Base-by-base conservation (phyloP, 2,329 filamentous ascomycete species). In the Nannizziopsis barbatae region DNA sequence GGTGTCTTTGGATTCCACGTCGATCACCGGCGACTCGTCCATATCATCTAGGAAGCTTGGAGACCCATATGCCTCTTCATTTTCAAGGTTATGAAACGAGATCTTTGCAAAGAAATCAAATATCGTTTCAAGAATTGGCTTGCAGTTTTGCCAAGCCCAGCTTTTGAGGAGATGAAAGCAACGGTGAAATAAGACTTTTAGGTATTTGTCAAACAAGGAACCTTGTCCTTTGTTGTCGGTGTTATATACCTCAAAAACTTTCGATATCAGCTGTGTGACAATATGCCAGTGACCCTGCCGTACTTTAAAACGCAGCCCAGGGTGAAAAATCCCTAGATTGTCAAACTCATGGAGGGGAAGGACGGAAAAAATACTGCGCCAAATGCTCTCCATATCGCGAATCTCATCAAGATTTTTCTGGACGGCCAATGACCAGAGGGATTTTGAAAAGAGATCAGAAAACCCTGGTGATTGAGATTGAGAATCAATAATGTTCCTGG, bases 101-200 rank as follows among this genome's bases (percentile, higher is more conserved):
- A 74, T 73, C 35, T 66, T 70, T 5, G 75, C 75, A 53, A 80
- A 81, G 61, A 80, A 81, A 58, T 80, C 76, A 53, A 78, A 80
- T 0, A 78, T 60, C 0, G 62, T 66, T 42, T 72, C 71, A 9
- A 81, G 67, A 9, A 76, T 67, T 12, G 64, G 53, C 35, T 79
- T 77, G 56, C 76, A 78, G 54, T 69, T 68, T 47, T 65, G 67
- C 77, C 77, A 81, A 12, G 73, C 70, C 78, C 77, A 81, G 22
- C 55, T 56, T 31, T 68, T 69, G 42, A 80, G 70, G 17, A 81
- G 64, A 35, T 67, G 60, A 54, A 74, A 71, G 55, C 75, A 79
- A 53, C 78, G 66, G 10, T 66, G 66, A 40, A 80, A 67, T 18
- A 72, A 59, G 6, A 68, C 61, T 45, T 75, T 71, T 42, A 77